Conservation (phyloP, 1,284 basidiomycete genomes). For the Ceratobasidium papillatum region DNA sequence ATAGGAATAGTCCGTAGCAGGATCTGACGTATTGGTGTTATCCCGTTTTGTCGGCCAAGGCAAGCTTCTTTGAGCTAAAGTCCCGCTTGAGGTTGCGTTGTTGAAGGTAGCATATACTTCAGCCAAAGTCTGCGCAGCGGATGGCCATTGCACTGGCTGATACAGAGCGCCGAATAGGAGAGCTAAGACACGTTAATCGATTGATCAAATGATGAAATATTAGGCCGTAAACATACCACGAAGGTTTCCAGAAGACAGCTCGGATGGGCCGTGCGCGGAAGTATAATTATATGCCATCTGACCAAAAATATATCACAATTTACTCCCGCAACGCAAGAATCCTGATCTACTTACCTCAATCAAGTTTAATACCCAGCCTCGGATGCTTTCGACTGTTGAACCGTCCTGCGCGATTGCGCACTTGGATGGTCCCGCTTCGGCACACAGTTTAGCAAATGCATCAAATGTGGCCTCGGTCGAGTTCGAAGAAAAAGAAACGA, state of each 20-base stretch:
- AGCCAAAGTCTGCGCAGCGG: neutral
- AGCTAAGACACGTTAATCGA: neutral
- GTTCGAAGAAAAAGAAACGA: neutral
- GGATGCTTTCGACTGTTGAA: neutral
- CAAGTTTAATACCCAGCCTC: neutral
- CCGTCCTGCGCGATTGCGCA: conserved; percentile 11
- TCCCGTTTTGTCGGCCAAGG: neutral
- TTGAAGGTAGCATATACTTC: neutral
- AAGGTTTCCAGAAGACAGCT: neutral
- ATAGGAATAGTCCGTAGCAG: neutral
- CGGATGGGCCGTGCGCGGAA: neutral
- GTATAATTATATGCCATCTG: conserved; percentile 25
- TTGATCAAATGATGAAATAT: neutral
- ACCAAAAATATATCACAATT: neutral
- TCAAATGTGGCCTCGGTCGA: conserved; percentile 15
- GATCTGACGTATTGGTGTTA: conserved; percentile 1
- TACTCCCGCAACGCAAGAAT: neutral
- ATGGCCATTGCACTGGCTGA: neutral
- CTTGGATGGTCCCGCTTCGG: conserved; percentile 11
- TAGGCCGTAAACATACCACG: neutral
- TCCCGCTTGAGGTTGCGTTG: neutral
- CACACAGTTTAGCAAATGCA: conserved; percentile 11
- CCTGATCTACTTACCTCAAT: neutral
- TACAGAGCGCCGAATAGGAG: neutral
- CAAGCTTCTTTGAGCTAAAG: neutral